A percentile compares a stretch with the other conserved stretches of the same genome.
Evolutionary conservation across 768 basidiomycete species (phyloP).

Genomic region (Russula compacta): DNA sequence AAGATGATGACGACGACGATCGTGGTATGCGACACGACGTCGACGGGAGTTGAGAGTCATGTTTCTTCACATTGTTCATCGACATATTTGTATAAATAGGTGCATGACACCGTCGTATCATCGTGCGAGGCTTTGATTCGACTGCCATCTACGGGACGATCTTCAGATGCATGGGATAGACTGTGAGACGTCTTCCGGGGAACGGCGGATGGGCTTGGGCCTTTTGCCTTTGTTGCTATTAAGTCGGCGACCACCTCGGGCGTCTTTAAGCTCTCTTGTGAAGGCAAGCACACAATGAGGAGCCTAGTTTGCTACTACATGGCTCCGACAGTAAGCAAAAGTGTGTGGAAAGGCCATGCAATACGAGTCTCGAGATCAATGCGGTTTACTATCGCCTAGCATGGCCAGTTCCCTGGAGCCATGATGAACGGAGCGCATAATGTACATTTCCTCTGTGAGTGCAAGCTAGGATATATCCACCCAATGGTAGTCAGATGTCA

Average conservation of each 20-base stretch:
- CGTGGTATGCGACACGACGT: background rate
- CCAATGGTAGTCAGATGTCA: slow-evolving; percentile 39
- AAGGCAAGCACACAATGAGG: background rate
- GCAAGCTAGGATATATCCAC: background rate
- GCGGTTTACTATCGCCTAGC: background rate
- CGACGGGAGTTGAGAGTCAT: slow-evolving; percentile 9
- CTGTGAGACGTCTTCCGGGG: too few relatives aligned
- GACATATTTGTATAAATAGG: background rate
- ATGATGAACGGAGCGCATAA: background rate
- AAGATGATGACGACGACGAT: slow-evolving; percentile 36
- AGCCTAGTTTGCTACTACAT: background rate
- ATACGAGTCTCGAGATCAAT: background rate
- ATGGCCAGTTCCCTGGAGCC: background rate
- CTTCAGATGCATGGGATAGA: background rate
- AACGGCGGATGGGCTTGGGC: background rate
- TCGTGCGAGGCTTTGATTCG: background rate
- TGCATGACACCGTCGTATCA: background rate
- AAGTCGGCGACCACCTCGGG: background rate
- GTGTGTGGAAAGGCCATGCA: background rate
- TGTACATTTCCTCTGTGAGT: background rate
- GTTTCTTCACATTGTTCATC: background rate
- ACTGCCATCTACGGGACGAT: background rate
- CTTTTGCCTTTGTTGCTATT: background rate
- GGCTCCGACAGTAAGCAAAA: background rate
- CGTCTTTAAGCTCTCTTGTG: background rate